Evolutionary conservation across 129 eudicot species (phyloP).

Genomic region (Heracleum sosnowskyi): DNA sequence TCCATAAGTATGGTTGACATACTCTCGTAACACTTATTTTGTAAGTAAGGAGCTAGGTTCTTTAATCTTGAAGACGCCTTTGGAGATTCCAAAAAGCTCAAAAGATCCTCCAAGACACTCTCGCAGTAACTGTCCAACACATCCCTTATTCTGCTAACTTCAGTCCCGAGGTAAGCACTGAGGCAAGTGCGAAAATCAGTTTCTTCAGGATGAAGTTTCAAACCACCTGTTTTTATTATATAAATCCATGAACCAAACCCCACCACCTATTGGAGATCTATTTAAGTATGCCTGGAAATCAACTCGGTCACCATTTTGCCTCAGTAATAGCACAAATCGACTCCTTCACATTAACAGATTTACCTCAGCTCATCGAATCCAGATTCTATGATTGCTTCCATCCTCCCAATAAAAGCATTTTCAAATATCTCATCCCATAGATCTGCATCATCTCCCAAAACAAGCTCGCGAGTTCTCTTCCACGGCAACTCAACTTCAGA

Average conservation of each 20-base stretch:
- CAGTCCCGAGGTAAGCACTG: conserved; percentile 75
- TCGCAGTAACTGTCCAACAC: conserved; percentile 73
- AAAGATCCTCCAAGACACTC: conserved; percentile 66
- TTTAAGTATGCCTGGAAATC: conserved; percentile 57
- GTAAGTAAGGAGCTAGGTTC: conserved; percentile 68
- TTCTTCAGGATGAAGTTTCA: conserved; percentile 36
- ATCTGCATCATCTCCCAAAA: conserved; percentile 80
- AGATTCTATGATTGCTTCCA: conserved; percentile 62
- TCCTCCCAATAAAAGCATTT: conserved; percentile 68
- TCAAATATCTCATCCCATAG: conserved; percentile 96
- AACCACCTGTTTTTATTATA: conserved; percentile 33
- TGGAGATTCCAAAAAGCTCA: conserved; percentile 87
- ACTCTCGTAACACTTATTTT: conserved; percentile 65
- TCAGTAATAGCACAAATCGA: conserved; percentile 40
- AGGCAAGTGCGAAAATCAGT: conserved; percentile 63
- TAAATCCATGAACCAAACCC: conserved; percentile 89
- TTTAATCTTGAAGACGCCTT: conserved; percentile 67
- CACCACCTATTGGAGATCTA: conserved; percentile 56
- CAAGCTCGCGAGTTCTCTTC: conserved; percentile 93
- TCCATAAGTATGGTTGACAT: conserved; percentile 57
- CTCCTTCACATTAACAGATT: conserved; percentile 50
- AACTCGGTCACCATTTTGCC: conserved; percentile 36
- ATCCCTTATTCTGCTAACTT: conserved; percentile 78
- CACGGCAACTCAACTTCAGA: conserved; percentile 92
- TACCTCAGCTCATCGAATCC: conserved; percentile 54